These are phyloP conservation scores for Biscogniauxia sp. DNA, from an alignment of 2,329 filamentous ascomycete genomes.

Conservation along the genomic window DNA sequence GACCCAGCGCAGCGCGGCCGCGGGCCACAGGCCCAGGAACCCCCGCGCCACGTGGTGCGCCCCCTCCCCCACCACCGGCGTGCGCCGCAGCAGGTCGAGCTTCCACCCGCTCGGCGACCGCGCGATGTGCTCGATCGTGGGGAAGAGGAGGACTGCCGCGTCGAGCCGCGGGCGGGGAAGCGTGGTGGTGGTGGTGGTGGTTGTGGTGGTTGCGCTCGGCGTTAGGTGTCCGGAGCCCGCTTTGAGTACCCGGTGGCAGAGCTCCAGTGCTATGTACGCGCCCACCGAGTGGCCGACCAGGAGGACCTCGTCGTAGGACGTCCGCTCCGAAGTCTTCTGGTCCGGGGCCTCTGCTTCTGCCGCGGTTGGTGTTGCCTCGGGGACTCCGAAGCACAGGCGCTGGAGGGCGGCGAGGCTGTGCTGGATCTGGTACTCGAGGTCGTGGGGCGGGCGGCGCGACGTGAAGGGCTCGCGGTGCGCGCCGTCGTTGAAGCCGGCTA, in stretches of 20 bases:
- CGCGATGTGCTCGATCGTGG: slow-evolving; percentile 71
- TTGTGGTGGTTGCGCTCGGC: no score
- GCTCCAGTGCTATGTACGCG: slow-evolving; percentile 67
- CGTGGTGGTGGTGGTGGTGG: no score
- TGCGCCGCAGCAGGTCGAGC: slow-evolving; percentile 42
- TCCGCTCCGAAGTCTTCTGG: slow-evolving; percentile 28
- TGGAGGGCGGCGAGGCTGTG: slow-evolving; percentile 40
- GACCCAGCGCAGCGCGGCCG: slow-evolving; percentile 40
- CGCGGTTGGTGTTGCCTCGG: no score
- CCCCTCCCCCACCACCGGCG: slow-evolving; percentile 40
- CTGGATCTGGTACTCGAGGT: slow-evolving; percentile 53
- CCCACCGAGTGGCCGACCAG: slow-evolving; percentile 75
- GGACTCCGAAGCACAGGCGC: slow-evolving; percentile 23
- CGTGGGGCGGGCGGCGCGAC: slow-evolving; percentile 42
- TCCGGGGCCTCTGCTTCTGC: slow-evolving; percentile 23
- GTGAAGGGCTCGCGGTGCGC: slow-evolving; percentile 47
- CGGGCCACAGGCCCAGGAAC: slow-evolving; percentile 43
- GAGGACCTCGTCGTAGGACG: slow-evolving; percentile 55
- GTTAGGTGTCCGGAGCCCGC: slow-evolving; percentile 30
- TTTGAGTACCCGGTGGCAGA: slow-evolving; percentile 56
- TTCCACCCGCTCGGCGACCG: slow-evolving; percentile 58
- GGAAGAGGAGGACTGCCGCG: slow-evolving; percentile 66
- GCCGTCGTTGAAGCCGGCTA: slow-evolving; percentile 56
- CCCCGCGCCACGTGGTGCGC: slow-evolving; percentile 41
- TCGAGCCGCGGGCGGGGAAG: slow-evolving; percentile 26